Percentiles rank a stretch among this genome's conserved stretches.
Conservation (phyloP, 371 early-diverging fungal genomes). For the Lichtheimia corymbifera region DNA sequence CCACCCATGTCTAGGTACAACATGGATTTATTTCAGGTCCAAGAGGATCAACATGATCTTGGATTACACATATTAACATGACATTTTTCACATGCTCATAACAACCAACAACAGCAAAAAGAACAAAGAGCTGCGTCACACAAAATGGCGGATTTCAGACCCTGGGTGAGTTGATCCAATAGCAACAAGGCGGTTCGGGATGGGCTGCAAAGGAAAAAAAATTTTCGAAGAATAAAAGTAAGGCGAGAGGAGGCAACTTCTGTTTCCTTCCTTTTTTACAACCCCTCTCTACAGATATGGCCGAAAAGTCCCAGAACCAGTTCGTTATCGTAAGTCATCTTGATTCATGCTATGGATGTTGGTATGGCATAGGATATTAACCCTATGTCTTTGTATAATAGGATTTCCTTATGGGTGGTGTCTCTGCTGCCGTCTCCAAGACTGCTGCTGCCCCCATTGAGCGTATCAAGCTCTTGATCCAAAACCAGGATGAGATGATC, state of each 20-base stretch:
- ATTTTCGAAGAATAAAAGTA: constrained; percentile 4
- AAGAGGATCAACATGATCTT: too few relatives aligned
- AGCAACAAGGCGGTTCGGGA: background rate
- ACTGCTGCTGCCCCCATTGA: constrained; percentile 80
- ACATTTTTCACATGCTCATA: background rate
- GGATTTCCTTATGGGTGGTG: constrained; percentile 76
- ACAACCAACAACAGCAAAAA: background rate
- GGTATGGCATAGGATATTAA: background rate
- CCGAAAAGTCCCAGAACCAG: constrained; percentile 33
- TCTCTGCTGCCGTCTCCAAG: constrained; percentile 92
- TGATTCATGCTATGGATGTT: background rate
- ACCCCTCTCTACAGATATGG: constrained; percentile 12
- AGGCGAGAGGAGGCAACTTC: background rate
- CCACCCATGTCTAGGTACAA: too few relatives aligned
- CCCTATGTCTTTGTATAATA: constrained; percentile 4
- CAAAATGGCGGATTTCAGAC: constrained; percentile 2
- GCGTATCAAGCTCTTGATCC: constrained; percentile 85
- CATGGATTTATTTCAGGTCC: too few relatives aligned
- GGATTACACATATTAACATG: too few relatives aligned
- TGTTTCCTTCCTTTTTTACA: constrained; percentile 7
- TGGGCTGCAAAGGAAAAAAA: background rate
- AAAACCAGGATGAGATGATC: constrained; percentile 82
- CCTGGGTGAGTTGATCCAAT: background rate
- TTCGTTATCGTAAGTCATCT: constrained; percentile 49
- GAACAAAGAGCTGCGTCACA: background rate